These are phyloP conservation scores for Saccharomycopsis sp. DNA, from an alignment of 805 yeast species.

Conservation along the genomic window DNA sequence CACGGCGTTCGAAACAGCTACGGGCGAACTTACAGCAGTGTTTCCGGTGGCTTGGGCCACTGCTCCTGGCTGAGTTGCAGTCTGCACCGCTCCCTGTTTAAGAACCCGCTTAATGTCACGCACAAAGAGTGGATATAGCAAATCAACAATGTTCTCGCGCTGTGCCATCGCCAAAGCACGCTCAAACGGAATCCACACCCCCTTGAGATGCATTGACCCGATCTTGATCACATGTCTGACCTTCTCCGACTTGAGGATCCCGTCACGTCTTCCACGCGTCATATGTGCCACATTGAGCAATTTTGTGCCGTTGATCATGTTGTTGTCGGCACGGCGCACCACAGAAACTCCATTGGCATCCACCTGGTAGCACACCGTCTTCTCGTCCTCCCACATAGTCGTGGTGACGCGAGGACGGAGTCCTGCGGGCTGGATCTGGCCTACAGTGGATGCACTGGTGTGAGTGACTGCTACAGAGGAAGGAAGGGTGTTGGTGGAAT, in stretches of 20 bases:
- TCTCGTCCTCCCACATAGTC: slow-evolving; percentile 73
- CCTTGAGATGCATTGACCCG: slow-evolving; percentile 70
- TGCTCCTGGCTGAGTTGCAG: not conserved
- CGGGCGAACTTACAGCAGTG: slow-evolving; percentile 1
- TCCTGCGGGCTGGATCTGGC: slow-evolving; percentile 36
- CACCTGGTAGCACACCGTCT: slow-evolving; percentile 64
- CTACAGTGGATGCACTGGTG: slow-evolving; percentile 20
- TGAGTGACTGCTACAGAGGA: slow-evolving; percentile 10
- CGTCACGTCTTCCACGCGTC: slow-evolving; percentile 71
- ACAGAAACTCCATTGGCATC: slow-evolving; percentile 64
- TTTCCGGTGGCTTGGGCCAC: slow-evolving; percentile 2
- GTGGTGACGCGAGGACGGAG: slow-evolving; percentile 60
- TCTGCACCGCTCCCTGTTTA: slow-evolving; percentile 1
- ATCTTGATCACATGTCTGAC: slow-evolving; percentile 64
- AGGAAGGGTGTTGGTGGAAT: slow-evolving; percentile 2
- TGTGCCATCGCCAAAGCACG: slow-evolving; percentile 65
- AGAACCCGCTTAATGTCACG: slow-evolving; percentile 47
- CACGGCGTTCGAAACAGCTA: not conserved
- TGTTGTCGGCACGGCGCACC: slow-evolving; percentile 63
- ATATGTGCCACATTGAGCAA: slow-evolving; percentile 62
- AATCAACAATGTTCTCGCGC: slow-evolving; percentile 56
- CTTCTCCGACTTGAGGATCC: slow-evolving; percentile 60
- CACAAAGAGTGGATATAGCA: slow-evolving; percentile 53
- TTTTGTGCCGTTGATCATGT: slow-evolving; percentile 69
- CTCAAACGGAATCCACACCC: slow-evolving; percentile 73